Evolutionary conservation across 1,284 basidiomycete genomes (phyloP), one percentile per base, ranked within the genome.

Genomic region (Entoloma clypeatum): DNA sequence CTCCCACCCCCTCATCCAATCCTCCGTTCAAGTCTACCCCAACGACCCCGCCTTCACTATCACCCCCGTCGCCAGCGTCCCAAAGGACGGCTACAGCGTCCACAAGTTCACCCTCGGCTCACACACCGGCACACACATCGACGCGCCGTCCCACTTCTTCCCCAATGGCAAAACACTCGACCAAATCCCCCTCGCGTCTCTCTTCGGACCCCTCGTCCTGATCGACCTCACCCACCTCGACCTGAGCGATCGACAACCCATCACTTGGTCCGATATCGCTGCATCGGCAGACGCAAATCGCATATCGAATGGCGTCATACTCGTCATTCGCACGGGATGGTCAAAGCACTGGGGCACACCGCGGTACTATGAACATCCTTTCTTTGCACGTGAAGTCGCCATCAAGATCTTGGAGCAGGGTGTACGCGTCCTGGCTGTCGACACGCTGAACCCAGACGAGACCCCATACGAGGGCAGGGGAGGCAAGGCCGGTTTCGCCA

Each of bases 121-220:
- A 1, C 81, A 84, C 51, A 67, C 67, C 2, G 84, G 84, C 17
- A 86, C 84, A 1, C 85, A 87, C 59, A 67, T 86, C 55, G 84
- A 87, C 50, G 81, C 82, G 0, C 85, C 85, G 0, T 81, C 72
- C 28, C 84, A 87, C 52, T 85, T 84, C 60, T 59, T 81, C 54
- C 59, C 63, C 3, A 57, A 67, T 19, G 79, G 78, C 4, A 60
- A 60, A 22, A 74, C 72, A 8, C 64, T 86, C 31, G 77, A 80
- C 48, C 64, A 79, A 36, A 63, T 86, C 26, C 68, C 75, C 0
- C 61, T 81, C 1, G 54, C 60, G 1, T 57, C 63, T 10, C 71
- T 83, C 50, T 55, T 80, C 11, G 77, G 75, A 0, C 72, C 68
- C 22, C 72, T 70, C 0, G 52, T 74, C 3, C 58, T 81, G 5